A percentile compares a stretch with the other conserved stretches of the same genome.
Evolutionary conservation across 176 grass and related monocot species (phyloP).

Genomic region (Saccharum officinarum): DNA sequence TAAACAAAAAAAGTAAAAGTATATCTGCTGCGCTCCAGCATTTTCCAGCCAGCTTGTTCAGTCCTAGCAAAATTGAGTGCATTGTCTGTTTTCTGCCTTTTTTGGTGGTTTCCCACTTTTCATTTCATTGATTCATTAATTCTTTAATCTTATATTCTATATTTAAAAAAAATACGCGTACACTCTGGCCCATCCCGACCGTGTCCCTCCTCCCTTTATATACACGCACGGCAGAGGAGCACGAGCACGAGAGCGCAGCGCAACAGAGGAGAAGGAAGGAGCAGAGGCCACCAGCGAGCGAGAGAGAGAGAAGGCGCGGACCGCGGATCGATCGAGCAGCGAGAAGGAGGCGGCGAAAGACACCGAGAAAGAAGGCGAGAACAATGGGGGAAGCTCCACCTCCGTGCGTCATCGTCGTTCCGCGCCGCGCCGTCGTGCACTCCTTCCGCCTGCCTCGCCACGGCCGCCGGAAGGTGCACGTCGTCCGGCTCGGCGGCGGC

Average conservation of each 20-base stretch:
- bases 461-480: slow-evolving; percentile 43
- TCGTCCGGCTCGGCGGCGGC: slow-evolving; percentile 52
- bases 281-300: not conserved
- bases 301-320: not conserved
- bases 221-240: not conserved
- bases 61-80: not conserved
- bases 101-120: not conserved
- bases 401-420: slow-evolving; percentile 5
- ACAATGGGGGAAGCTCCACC: slow-evolving; percentile 37
- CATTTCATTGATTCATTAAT: not conserved
- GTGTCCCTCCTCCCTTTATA: slow-evolving; percentile 2
- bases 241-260: not conserved
- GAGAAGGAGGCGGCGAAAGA: not conserved
- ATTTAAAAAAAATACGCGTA: not conserved
- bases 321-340: not conserved
- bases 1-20: not conserved
- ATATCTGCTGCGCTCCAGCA: not conserved
- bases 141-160: not conserved
- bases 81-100: not conserved
- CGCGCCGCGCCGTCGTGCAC: not conserved
- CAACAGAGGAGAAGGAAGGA: not conserved
- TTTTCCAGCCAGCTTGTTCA: not conserved
- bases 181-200: not conserved
- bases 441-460: slow-evolving; percentile 38
- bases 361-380: not conserved